Percentiles rank a stretch among this genome's conserved stretches.
These are phyloP conservation scores for Sporothrix mexicana DNA, from an alignment of 2,329 filamentous ascomycete species.

Conservation along the genomic window DNA sequence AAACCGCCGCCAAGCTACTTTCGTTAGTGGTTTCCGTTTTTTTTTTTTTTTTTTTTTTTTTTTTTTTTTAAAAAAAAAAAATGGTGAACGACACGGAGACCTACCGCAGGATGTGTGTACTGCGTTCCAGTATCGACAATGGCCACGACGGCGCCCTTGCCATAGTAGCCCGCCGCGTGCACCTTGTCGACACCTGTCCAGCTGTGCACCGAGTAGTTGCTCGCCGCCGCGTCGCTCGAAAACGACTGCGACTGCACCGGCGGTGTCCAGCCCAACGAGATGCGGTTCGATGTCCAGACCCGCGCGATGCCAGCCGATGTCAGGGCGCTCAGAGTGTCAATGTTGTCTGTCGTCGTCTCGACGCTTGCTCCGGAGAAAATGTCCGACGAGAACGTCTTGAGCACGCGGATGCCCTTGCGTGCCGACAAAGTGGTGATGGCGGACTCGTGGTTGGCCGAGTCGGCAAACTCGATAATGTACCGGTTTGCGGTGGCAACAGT, in stretches of 20 bases:
- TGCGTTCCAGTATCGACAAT: slow-evolving; percentile 39
- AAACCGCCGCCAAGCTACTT: slow-evolving; percentile 37
- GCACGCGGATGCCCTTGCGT: slow-evolving; percentile 21
- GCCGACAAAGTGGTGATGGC: not conserved
- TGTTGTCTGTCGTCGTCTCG: slow-evolving; percentile 36
- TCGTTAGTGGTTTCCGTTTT: too few relatives aligned
- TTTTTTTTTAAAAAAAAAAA: too few relatives aligned
- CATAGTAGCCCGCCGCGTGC: slow-evolving; percentile 36
- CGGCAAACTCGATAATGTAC: slow-evolving; percentile 32
- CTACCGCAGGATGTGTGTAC: slow-evolving; percentile 38
- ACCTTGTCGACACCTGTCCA: slow-evolving; percentile 39
- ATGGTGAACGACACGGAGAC: too few relatives aligned
- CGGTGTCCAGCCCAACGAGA: slow-evolving; percentile 36
- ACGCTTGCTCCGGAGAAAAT: slow-evolving; percentile 40
- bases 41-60: too few relatives aligned
- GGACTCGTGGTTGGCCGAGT: slow-evolving; percentile 21
- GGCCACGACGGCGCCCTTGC: slow-evolving; percentile 37
- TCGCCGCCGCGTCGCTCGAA: slow-evolving; percentile 36
- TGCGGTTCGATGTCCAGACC: slow-evolving; percentile 40
- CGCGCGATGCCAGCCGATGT: slow-evolving; percentile 33
- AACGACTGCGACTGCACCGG: slow-evolving; percentile 33
- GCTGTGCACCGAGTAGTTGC: slow-evolving; percentile 39
- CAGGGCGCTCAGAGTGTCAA: slow-evolving; percentile 37
- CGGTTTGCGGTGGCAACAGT: slow-evolving; percentile 23
- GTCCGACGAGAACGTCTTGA: slow-evolving; percentile 34